These are phyloP conservation scores for Gaultheria prostrata DNA, from an alignment of 148 eudicot species.

Conservation along the genomic window DNA sequence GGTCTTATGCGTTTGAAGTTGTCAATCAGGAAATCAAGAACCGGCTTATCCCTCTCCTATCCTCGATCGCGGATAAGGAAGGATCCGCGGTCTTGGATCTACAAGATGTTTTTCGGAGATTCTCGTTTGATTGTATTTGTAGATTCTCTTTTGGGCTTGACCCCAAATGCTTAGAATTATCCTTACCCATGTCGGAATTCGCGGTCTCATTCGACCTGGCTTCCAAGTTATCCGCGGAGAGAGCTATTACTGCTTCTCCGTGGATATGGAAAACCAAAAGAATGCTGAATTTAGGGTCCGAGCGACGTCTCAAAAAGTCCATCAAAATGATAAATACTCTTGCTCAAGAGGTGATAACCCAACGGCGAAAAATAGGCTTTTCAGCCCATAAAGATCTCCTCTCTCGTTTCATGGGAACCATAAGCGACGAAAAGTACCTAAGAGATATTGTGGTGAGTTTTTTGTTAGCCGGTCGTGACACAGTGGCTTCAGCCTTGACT, in stretches of 20 bases:
- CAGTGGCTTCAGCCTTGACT: slow-evolving; percentile 53
- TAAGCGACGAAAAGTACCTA: slow-evolving; percentile 33
- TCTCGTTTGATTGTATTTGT: slow-evolving; percentile 61
- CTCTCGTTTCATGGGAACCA: slow-evolving; percentile 50
- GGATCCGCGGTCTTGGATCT: slow-evolving; percentile 36
- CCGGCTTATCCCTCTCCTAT: slow-evolving; percentile 45
- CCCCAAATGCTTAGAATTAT: slow-evolving; percentile 34
- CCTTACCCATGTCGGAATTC: slow-evolving; percentile 44
- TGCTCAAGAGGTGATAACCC: slow-evolving; percentile 51
- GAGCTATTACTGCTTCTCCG: slow-evolving; percentile 54
- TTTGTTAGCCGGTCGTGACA: slow-evolving; percentile 63
- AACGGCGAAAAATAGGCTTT: slow-evolving; percentile 37
- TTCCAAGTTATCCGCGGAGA: slow-evolving; percentile 55
- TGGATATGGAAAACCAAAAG: slow-evolving; percentile 57
- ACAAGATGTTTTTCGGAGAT: slow-evolving; percentile 57
- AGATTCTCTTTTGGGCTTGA: slow-evolving; percentile 69
- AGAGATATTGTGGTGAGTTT: slow-evolving; percentile 63
- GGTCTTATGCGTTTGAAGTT: slow-evolving; percentile 51
- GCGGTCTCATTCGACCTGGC: slow-evolving; percentile 58
- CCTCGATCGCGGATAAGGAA: slow-evolving; percentile 10
- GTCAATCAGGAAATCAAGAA: slow-evolving; percentile 39
- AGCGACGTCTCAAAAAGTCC: slow-evolving; percentile 44
- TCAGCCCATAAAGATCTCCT: slow-evolving; percentile 36
- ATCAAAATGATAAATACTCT: slow-evolving; percentile 37
- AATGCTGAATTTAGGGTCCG: slow-evolving; percentile 42